Conservation (phyloP, 306 rosid genomes). For the Datisca glomerata region DNA sequence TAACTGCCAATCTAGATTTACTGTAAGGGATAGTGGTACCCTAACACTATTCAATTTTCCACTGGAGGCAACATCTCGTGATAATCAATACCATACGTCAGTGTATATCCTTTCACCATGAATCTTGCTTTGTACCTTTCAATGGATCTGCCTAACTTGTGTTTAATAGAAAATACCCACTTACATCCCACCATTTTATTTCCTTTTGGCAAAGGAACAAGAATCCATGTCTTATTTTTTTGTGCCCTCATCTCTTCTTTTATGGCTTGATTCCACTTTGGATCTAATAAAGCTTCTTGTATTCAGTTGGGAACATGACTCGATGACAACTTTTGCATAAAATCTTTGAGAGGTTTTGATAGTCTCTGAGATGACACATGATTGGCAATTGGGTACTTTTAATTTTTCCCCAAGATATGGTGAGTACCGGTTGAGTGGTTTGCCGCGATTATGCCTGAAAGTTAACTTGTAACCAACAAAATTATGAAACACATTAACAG, state of each 20-base stretch:
- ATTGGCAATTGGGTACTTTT: background rate
- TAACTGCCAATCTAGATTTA: background rate
- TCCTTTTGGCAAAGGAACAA: too few relatives aligned
- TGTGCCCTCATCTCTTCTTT: background rate
- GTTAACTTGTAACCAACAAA: conserved; percentile 5
- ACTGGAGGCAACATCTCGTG: background rate
- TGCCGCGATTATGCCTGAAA: conserved; percentile 3
- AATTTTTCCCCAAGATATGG: background rate
- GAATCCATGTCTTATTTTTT: background rate
- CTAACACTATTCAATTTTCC: background rate
- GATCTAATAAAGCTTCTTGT: background rate
- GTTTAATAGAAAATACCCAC: too few relatives aligned
- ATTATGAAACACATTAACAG: background rate
- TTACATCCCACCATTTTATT: too few relatives aligned
- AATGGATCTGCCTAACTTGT: too few relatives aligned
- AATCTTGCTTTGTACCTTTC: too few relatives aligned
- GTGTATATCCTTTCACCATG: too few relatives aligned
- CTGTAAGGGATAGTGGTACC: too few relatives aligned
- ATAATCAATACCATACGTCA: too few relatives aligned
- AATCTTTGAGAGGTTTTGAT: background rate
- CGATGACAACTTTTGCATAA: background rate
- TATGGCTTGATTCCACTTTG: background rate
- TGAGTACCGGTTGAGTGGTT: background rate
- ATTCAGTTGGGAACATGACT: background rate
- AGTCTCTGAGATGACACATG: background rate